These are phyloP conservation scores for Dimargaris xerosporica DNA, from an alignment of 192 early-diverging fungal species.

Conservation along the genomic window DNA sequence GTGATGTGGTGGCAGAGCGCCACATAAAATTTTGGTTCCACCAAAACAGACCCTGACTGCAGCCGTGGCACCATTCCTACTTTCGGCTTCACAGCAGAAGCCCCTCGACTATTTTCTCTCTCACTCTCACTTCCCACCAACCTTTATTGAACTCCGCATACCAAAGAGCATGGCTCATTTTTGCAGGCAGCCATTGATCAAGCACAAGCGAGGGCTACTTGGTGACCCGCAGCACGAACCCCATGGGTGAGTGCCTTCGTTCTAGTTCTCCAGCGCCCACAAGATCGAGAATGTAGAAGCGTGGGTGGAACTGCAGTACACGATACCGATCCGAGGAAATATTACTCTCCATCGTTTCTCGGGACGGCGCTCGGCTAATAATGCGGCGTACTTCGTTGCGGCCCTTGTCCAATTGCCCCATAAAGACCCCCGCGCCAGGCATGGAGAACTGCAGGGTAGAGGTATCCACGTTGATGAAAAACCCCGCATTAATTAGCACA, in stretches of 20 bases:
- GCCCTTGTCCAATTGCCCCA: neutral
- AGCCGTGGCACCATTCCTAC: too few relatives aligned
- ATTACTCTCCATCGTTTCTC: neutral
- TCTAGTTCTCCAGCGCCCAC: neutral
- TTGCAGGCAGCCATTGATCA: neutral
- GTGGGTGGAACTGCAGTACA: neutral
- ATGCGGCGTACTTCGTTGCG: neutral
- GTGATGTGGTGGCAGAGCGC: too few relatives aligned
- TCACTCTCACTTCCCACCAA: too few relatives aligned
- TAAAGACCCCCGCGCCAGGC: neutral
- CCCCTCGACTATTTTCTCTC: too few relatives aligned
- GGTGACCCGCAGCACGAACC: neutral
- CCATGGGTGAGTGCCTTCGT: neutral
- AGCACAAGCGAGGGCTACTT: neutral
- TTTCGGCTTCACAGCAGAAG: too few relatives aligned
- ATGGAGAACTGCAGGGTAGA: neutral
- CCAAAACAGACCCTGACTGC: too few relatives aligned
- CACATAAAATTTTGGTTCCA: too few relatives aligned
- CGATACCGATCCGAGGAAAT: neutral
- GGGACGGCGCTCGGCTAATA: neutral
- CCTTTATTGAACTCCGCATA: too few relatives aligned
- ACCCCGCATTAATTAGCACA: neutral
- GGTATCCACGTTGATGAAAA: slow-evolving; percentile 3
- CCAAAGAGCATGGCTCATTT: too few relatives aligned
- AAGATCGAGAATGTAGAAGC: neutral